Conservation (phyloP, 2,329 filamentous ascomycete species). For the Bipolaris cookei region DNA sequence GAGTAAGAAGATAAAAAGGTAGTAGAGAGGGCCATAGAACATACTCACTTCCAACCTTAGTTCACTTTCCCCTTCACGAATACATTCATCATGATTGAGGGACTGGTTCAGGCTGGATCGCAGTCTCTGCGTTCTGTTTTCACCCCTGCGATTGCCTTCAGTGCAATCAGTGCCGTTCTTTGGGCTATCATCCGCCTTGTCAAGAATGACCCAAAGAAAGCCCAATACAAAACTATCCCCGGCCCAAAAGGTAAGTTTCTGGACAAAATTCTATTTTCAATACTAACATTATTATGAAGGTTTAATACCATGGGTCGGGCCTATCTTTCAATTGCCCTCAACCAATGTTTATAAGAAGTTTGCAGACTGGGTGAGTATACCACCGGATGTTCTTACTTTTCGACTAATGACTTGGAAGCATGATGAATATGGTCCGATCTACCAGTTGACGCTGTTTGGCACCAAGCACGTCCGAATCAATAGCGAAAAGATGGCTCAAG, state of each 20-base stretch:
- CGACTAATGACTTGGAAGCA: neutral
- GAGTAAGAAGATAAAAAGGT: neutral
- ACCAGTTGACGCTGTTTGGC: slow-evolving; percentile 7
- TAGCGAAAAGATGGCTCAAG: slow-evolving; percentile 7
- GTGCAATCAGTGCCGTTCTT: slow-evolving; percentile 7
- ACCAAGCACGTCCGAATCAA: slow-evolving; percentile 1
- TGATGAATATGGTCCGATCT: slow-evolving; percentile 5
- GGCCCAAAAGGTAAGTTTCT: neutral
- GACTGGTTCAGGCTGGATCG: neutral
- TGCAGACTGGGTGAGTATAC: neutral
- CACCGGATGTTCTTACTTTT: neutral
- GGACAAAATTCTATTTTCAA: neutral
- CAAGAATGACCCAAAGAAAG: slow-evolving; percentile 2
- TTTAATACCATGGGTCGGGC: slow-evolving; percentile 4
- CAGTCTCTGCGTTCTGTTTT: slow-evolving; percentile 4
- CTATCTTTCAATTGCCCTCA: slow-evolving; percentile 1
- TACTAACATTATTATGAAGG: neutral
- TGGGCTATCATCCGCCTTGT: neutral
- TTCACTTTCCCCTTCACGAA: neutral
- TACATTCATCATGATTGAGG: neutral
- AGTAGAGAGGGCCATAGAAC: neutral
- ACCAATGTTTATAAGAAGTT: slow-evolving; percentile 7
- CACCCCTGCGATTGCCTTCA: slow-evolving; percentile 1
- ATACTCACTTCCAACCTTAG: neutral
- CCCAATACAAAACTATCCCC: slow-evolving; percentile 1